Base-by-base conservation (phyloP, 768 basidiomycete species). In the Neoboletus brunneissimus region DNA sequence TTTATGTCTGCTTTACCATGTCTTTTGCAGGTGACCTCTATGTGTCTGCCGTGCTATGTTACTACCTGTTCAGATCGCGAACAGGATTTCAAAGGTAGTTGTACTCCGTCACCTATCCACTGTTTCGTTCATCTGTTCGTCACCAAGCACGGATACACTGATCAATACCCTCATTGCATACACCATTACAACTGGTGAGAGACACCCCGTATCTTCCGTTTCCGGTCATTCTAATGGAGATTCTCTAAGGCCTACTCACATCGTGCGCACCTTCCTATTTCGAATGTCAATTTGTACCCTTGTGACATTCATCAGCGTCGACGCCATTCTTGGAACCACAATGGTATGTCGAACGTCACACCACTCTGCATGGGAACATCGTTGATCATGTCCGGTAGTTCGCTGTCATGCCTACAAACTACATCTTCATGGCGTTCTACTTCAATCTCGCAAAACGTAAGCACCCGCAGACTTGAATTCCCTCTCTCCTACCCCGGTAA, bases 391-490 rank as follows among this genome's bases (percentile, higher is more conserved):
- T 27, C 18, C n/a, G 27, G 49, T 53, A 74, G 58, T 83, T 80
- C 57, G 68, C 73, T 31, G 68, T 73, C 2, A 84, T 85, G 83
- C 83, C 82, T 0, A 54, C 73, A 35, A 85, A 81, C 55, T 79
- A 81, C 63, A 72, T 84, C 53, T 83, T 81, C 71, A 63, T 83
- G 76, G 80, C 69, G 1, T 79, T 81, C 60, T 82, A 82, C 59
- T 73, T 84, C 34, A 70, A 78, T 18, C 67, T 83, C 34, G 79
- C 80, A 67, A 83, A 84, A 67, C 60, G 82, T 82, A 47, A 59
- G 81, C 58, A n/a, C 10, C 38, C 10, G 5, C 4, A 38, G 9
- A 20, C 0, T 44, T 7, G 32, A 15, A 8, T 16, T 15, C 7
- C n/a, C 31, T 12, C 31, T 3, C 11, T 1, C 5, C 25, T 25